phyloP scores from a whole-genome alignment of 106 monocot genomes.

The Dioscorea dumetorum region DNA sequence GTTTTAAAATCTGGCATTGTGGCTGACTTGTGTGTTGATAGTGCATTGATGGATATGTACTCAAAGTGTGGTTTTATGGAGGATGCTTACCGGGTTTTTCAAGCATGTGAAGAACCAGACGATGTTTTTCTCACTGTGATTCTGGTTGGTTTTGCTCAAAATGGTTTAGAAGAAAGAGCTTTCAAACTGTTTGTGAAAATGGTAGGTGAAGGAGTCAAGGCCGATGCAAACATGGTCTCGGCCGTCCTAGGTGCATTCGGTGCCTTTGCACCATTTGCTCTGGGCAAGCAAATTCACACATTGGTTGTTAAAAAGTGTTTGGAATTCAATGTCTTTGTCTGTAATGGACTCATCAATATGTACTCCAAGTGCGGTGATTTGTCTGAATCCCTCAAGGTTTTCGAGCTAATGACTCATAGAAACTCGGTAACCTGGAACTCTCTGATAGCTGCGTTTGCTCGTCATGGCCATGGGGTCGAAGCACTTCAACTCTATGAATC shows the following conservation, averaged over 20 bases:
- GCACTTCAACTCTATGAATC: conserved; percentile 53
- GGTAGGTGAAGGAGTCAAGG: conserved; percentile 21
- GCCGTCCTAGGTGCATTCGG: conserved; percentile 81
- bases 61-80: conserved; percentile 65
- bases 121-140: conserved; percentile 63
- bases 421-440: conserved; percentile 87
- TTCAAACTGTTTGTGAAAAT: conserved; percentile 50
- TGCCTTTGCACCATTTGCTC: conserved; percentile 29
- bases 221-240: conserved; percentile 60
- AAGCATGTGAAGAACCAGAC: conserved; percentile 43
- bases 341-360: conserved; percentile 93
- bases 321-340: conserved; percentile 39
- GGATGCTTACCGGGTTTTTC: conserved; percentile 49
- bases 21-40: conserved; percentile 44
- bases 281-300: conserved; percentile 76
- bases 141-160: conserved; percentile 61
- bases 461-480: conserved; percentile 58
- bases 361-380: conserved; percentile 85
- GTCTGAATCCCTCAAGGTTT: conserved; percentile 36
- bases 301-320: conserved; percentile 49
- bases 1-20: conserved; percentile 30
- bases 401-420: conserved; percentile 32
- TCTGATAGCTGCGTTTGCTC: conserved; percentile 66
- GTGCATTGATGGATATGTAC: conserved; percentile 80
- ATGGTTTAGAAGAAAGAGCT: conserved; percentile 65